Conservation (phyloP, 306 rosid species). For the Dalbergia oliveri region DNA sequence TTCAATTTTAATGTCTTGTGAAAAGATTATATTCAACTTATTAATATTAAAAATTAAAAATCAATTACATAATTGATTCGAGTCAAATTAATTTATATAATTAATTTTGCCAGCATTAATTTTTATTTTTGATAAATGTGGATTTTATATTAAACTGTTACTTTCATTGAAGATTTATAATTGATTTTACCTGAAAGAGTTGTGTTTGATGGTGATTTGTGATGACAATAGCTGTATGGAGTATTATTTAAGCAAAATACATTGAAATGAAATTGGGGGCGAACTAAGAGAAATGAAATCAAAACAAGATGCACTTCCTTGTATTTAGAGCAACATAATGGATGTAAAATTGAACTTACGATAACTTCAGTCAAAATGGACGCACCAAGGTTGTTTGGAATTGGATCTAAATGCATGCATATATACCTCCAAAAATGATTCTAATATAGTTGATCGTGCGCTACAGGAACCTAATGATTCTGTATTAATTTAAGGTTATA, state of each 20-base stretch:
- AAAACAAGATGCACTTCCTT: neutral
- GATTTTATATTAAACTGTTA: neutral
- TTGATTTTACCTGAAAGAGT: neutral
- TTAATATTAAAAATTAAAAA: too few species aligned
- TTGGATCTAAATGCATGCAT: conserved; percentile 11
- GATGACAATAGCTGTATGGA: too few species aligned
- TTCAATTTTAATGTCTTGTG: neutral
- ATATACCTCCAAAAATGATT: neutral
- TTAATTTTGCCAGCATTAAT: too few species aligned
- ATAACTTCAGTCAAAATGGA: neutral
- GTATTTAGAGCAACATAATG: neutral
- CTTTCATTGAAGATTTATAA: neutral
- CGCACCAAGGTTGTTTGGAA: neutral
- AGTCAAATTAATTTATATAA: too few species aligned
- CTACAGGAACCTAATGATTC: neutral
- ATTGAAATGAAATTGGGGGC: neutral
- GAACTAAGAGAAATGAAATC: neutral
- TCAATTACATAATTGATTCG: too few species aligned
- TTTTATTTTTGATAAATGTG: too few species aligned
- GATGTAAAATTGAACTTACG: too few species aligned
- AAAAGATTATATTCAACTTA: too few species aligned
- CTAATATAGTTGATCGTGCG: neutral
- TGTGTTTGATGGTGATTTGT: neutral
- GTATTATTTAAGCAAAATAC: neutral
- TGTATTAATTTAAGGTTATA: neutral